Evolutionary conservation across 108 stramenopile genomes (phyloP), one percentile per base, ranked within the genome.

Genomic region (Pseudonitzschia pungens): DNA sequence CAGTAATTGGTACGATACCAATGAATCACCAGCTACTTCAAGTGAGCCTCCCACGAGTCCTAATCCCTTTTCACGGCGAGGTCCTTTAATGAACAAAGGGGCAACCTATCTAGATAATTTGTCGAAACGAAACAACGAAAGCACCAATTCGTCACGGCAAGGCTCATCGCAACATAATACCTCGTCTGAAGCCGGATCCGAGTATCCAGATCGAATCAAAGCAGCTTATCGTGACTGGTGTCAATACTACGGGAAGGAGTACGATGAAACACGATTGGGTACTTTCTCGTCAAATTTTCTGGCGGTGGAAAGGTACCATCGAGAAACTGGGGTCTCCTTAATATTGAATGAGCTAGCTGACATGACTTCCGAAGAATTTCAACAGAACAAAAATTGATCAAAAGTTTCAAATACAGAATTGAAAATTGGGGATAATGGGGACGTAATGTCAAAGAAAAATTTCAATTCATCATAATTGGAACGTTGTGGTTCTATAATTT

Each of bases 271-370:
- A 43, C 76, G 76, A 20, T 32, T 77, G 24, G 41, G 58, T 21
- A 70, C 56, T 12, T 77, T 77, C 55, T 26, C 63, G 2, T 8
- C 50, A 21, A 77, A 77, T 48, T 65, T 70, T 50, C 12, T 65
- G 7, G 76, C 68, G 7, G 60, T 69, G 26, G 69, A 77, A 54
- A 40, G 32, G 11, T 69, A 70, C 50, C 58, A 54, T 41, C 11
- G 51, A 40, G 51, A 65, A 60, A 43, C 64, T 52, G 76, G 76
- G 16, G 54, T 44, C 16, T 51, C 69, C 21, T 45, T 86, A 68
- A 80, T 83, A 20, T 73, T 89, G 70, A 89, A 89, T 67, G 89
- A 87, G 59, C 82, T 69, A 58, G 89, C 86, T n/a, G 89, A 89
- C 56, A 75, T 87, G 77, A 82, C 86, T 1, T 84, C 78, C 54